Conservation (phyloP, 176 grass and related monocot genomes). For the Stipa capillata region DNA sequence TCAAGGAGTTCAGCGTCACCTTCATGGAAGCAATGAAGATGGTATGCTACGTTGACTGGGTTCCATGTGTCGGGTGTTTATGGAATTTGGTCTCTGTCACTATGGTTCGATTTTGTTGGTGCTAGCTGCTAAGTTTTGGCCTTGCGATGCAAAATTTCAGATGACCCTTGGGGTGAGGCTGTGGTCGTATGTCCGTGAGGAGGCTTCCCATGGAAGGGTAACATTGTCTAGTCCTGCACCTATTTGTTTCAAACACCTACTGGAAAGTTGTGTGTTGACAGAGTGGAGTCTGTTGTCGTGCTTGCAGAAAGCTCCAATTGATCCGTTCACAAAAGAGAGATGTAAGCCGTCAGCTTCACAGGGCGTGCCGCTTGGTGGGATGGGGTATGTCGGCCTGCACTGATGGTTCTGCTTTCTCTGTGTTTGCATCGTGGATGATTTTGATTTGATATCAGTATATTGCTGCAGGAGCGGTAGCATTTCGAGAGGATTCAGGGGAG, state of each 20-base stretch:
- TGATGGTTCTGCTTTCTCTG: not conserved
- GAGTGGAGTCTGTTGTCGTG: not conserved
- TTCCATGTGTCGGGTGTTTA: not conserved
- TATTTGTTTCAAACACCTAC: not conserved
- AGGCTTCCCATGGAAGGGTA: constrained; percentile 98
- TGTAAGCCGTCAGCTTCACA: constrained; percentile 90
- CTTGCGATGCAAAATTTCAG: constrained; percentile 22
- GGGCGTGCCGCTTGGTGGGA: constrained; percentile 92
- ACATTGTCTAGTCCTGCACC: not conserved
- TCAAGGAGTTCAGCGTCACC: constrained; percentile 98
- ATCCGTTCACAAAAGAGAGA: constrained; percentile 88
- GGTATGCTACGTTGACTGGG: constrained; percentile 32
- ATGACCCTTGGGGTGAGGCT: constrained; percentile 87
- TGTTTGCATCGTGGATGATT: not conserved
- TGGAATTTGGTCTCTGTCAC: not conserved
- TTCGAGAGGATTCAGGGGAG: constrained; percentile 97
- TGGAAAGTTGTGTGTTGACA: constrained; percentile 5
- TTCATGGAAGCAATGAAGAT: constrained; percentile 99
- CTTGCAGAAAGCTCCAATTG: constrained; percentile 98
- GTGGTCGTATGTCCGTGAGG: constrained; percentile 98
- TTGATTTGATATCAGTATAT: constrained; percentile 27
- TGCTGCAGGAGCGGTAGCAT: constrained; percentile 88
- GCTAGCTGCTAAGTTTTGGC: not conserved
- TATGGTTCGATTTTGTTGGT: not conserved
- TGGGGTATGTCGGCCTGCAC: constrained; percentile 57